Percentiles rank a stretch among this genome's conserved stretches.
These are phyloP conservation scores for Puccinia hordei DNA, from an alignment of 1,284 basidiomycete genomes.

Conservation along the genomic window DNA sequence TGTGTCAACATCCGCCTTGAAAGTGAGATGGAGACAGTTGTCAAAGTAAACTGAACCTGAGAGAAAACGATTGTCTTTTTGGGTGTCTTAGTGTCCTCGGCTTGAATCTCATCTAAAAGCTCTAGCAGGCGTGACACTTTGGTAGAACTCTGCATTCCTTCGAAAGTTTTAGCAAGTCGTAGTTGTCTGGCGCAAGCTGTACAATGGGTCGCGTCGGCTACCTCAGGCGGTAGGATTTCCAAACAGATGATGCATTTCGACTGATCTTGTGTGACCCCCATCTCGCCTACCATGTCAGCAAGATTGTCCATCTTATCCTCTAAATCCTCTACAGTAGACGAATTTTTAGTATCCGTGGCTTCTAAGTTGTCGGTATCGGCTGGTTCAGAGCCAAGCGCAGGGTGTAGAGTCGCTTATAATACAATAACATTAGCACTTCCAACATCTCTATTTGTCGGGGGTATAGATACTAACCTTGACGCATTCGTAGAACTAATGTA, in stretches of 20 bases:
- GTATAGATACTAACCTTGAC: constrained; percentile 71
- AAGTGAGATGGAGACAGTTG: not conserved
- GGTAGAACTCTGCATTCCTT: constrained; percentile 52
- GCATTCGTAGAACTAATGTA: constrained; percentile 63
- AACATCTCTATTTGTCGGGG: not conserved
- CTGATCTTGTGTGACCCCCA: not conserved
- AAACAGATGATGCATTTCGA: constrained; percentile 25
- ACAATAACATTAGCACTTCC: not conserved
- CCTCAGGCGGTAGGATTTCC: constrained; percentile 11
- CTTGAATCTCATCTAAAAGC: constrained; percentile 54
- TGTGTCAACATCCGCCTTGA: no score
- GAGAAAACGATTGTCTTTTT: constrained; percentile 58
- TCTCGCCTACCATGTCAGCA: constrained; percentile 18
- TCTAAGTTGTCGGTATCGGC: constrained; percentile 38
- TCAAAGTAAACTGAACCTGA: constrained; percentile 49
- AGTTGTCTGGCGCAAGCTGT: constrained; percentile 17
- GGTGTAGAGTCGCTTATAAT: constrained; percentile 39
- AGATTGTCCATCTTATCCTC: constrained; percentile 32
- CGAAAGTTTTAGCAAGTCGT: constrained; percentile 24
- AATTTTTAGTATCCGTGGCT: constrained; percentile 7
- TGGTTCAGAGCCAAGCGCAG: constrained; percentile 30
- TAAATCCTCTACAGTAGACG: constrained; percentile 17
- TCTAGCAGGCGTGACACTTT: constrained; percentile 57
- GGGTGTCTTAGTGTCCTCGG: constrained; percentile 12
- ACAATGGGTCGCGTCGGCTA: constrained; percentile 9